Percentiles rank a stretch among this genome's conserved stretches.
Evolutionary conservation across 2,329 filamentous ascomycete species (phyloP).

Genomic region (Gaeumannomyces tritici): DNA sequence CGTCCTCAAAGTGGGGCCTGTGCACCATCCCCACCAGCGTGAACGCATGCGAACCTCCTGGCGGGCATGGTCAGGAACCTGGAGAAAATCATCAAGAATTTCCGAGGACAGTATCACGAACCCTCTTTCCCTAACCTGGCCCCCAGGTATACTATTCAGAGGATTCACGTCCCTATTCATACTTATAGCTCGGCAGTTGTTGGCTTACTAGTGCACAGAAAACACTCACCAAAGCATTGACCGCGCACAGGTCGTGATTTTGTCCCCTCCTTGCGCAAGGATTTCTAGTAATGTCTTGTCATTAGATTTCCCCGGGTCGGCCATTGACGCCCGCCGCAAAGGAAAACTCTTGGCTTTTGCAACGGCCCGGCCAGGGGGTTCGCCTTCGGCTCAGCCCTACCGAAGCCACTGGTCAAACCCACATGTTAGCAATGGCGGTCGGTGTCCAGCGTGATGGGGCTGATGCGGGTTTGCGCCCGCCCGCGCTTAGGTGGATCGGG

Average conservation of each 20-base stretch:
- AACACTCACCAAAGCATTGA: neutral
- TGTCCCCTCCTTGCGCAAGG: neutral
- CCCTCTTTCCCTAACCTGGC: too few species aligned
- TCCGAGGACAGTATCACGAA: too few species aligned
- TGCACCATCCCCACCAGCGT: neutral
- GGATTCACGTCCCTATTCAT: too few species aligned
- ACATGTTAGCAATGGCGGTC: neutral
- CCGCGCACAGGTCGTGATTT: neutral
- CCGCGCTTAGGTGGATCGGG: neutral
- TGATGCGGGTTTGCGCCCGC: neutral
- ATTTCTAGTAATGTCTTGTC: neutral
- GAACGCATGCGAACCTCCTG: neutral
- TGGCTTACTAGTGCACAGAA: neutral
- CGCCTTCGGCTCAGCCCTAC: neutral
- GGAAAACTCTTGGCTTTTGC: neutral
- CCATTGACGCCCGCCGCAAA: neutral
- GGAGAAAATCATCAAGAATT: neutral
- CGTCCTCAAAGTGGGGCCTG: too few species aligned
- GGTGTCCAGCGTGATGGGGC: neutral
- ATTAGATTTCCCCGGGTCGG: neutral
- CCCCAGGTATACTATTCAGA: neutral
- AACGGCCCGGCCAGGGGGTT: neutral
- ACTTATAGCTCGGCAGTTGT: too few species aligned
- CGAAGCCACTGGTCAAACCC: neutral
- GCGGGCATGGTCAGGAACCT: neutral